Evolutionary conservation across 2,329 filamentous ascomycete genomes (phyloP).

Genomic region (Rhinocladiella mackenziei): DNA sequence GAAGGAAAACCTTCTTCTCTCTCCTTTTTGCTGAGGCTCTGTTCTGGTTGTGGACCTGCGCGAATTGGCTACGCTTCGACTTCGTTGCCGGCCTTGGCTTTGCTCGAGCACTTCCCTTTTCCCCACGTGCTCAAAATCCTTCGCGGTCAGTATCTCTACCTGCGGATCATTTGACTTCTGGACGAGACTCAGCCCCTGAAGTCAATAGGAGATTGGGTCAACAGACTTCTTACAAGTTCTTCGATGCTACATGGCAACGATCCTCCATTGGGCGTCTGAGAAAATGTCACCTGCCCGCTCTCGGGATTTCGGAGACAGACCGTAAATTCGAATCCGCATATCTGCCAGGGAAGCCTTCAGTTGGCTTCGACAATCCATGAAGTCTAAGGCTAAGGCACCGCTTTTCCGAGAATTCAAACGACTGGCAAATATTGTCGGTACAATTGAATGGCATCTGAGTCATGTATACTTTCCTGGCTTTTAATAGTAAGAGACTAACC

Average conservation of each 20-base stretch:
- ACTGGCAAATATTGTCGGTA: too few species aligned
- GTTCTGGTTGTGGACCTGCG: constrained; percentile 7
- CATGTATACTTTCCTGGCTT: too few species aligned
- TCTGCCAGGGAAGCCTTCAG: too few species aligned
- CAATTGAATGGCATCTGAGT: too few species aligned
- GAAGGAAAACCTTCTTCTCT: constrained; percentile 7
- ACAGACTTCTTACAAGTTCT: constrained; percentile 2
- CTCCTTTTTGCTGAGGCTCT: constrained; percentile 6
- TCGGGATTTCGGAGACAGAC: constrained; percentile 1
- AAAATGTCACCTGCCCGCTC: constrained; percentile 4
- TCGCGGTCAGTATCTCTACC: constrained; percentile 1
- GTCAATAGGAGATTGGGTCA: constrained; percentile 3
- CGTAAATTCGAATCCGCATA: constrained; percentile 4
- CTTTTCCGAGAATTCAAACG: too few species aligned
- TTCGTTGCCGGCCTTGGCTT: constrained; percentile 1
- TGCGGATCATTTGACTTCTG: constrained; percentile 6
- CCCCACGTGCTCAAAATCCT: constrained; percentile 5
- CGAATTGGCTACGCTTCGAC: constrained; percentile 3
- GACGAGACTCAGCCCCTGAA: constrained; percentile 2
- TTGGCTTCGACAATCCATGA: too few species aligned
- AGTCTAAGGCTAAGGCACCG: too few species aligned
- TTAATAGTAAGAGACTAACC: too few species aligned
- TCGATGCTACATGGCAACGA: constrained; percentile 6
- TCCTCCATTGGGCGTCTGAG: constrained; percentile 5
- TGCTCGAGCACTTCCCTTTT: constrained; percentile 4